A percentile compares a stretch with the other conserved stretches of the same genome.
These are phyloP conservation scores for Auxenochlorella pyrenoidosa DNA, from an alignment of 139 green algal species.

Conservation along the genomic window DNA sequence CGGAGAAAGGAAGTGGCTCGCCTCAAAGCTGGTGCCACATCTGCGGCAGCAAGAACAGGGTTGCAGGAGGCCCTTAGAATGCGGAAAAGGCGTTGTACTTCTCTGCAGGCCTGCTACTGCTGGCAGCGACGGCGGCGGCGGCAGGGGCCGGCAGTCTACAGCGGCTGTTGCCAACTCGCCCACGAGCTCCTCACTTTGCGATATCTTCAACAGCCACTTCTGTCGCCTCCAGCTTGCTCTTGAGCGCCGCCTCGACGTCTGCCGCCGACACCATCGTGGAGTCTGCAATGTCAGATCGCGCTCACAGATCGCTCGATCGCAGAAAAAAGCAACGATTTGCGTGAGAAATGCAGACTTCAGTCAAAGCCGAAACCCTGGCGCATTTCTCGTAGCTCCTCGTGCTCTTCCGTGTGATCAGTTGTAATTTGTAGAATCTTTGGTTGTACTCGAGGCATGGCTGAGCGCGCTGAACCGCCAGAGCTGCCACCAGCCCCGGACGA, in stretches of 20 bases:
- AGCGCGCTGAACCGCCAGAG: too few species aligned
- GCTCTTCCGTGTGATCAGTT: not conserved
- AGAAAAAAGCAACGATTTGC: not conserved
- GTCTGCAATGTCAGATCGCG: not conserved
- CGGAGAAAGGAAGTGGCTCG: too few species aligned
- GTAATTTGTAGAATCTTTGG: not conserved
- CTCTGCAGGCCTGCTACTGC: not conserved
- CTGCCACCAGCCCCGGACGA: too few species aligned
- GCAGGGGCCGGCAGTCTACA: not conserved
- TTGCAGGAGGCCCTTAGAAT: too few species aligned
- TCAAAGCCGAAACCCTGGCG: not conserved
- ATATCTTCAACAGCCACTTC: constrained; percentile 17
- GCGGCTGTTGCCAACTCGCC: not conserved
- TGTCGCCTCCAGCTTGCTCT: not conserved
- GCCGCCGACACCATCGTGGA: not conserved
- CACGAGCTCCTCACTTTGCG: not conserved
- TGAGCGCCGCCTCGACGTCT: not conserved
- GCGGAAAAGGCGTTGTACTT: too few species aligned
- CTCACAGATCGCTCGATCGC: not conserved
- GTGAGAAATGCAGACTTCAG: not conserved
- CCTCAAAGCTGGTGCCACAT: constrained; percentile 50
- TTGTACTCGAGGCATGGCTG: not conserved
- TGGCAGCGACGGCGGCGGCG: too few species aligned
- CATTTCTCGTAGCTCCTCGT: not conserved
- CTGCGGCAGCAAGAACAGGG: constrained; percentile 4